Percentiles rank a stretch among this genome's conserved stretches.
Evolutionary conservation across 1,284 basidiomycete genomes (phyloP).

Genomic region (Flammula alnicola): DNA sequence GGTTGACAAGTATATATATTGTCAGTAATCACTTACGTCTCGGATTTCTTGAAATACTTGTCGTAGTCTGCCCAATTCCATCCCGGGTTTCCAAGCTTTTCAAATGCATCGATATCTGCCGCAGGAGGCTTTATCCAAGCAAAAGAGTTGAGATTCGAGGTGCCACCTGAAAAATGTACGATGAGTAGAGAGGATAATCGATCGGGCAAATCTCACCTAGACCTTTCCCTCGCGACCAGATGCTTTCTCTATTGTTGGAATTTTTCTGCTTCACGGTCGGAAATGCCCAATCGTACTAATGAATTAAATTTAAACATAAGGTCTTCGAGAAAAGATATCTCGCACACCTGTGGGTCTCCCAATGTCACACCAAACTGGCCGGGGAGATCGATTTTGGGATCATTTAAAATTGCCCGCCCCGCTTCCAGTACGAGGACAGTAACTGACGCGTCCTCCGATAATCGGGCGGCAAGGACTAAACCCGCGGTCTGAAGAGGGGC

Average conservation of each 20-base stretch:
- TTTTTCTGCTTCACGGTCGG: too few relatives aligned
- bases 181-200: too few relatives aligned
- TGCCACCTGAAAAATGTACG: constrained; percentile 35
- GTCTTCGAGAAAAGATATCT: too few relatives aligned
- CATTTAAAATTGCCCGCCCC: constrained; percentile 38
- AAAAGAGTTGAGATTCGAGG: constrained; percentile 38
- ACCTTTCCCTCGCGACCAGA: too few relatives aligned
- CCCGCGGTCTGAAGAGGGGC: too few relatives aligned
- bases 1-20: not conserved
- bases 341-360: constrained; percentile 23
- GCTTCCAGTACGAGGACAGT: constrained; percentile 78
- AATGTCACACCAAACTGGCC: constrained; percentile 22
- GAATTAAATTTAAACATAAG: too few relatives aligned
- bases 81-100: constrained; percentile 35
- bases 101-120: constrained; percentile 39
- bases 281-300: too few relatives aligned
- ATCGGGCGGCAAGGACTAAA: constrained; percentile 67
- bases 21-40: constrained; percentile 31
- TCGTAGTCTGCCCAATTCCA: constrained; percentile 49
- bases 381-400: constrained; percentile 25
- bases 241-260: too few relatives aligned
- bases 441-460: constrained; percentile 67
- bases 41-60: constrained; percentile 36
- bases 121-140: constrained; percentile 39
- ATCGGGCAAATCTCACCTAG: too few relatives aligned